These are phyloP conservation scores for Vigna hirtella DNA, from an alignment of 306 rosid species.

Conservation along the genomic window DNA sequence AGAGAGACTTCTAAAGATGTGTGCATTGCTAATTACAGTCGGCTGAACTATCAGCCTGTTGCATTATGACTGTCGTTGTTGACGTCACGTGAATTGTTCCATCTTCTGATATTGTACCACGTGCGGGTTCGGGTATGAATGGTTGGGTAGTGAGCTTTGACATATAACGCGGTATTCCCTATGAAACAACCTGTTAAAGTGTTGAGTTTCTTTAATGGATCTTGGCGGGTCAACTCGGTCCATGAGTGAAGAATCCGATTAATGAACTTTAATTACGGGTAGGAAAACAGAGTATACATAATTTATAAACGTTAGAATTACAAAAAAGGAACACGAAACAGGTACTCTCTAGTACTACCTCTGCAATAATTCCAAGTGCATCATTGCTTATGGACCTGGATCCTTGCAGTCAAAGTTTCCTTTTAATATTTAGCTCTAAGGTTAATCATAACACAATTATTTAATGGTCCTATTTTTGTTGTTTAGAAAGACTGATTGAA, in stretches of 20 bases:
- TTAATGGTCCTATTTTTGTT: conserved; percentile 2
- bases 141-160: conserved; percentile 40
- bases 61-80: background rate
- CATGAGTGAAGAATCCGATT: conserved; percentile 45
- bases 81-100: conserved; percentile 45
- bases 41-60: conserved; percentile 50
- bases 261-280: background rate
- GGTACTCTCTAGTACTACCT: background rate
- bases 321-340: background rate
- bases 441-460: background rate
- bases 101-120: conserved; percentile 32
- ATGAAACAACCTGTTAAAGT: conserved; percentile 4
- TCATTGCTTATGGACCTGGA: background rate
- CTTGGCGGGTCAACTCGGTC: conserved; percentile 47
- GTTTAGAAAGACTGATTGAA: background rate
- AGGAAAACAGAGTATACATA: background rate
- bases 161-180: conserved; percentile 45
- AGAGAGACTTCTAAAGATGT: conserved; percentile 34
- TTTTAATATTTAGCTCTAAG: no score
- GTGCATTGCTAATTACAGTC: conserved; percentile 51
- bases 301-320: background rate
- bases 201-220: background rate
- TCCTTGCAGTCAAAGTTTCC: background rate
- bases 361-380: background rate
- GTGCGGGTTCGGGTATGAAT: conserved; percentile 26